A percentile compares a stretch with the other conserved stretches of the same genome.
These are phyloP conservation scores for Eutrema yunnanense DNA, from an alignment of 345 rosid genomes.

Conservation along the genomic window DNA sequence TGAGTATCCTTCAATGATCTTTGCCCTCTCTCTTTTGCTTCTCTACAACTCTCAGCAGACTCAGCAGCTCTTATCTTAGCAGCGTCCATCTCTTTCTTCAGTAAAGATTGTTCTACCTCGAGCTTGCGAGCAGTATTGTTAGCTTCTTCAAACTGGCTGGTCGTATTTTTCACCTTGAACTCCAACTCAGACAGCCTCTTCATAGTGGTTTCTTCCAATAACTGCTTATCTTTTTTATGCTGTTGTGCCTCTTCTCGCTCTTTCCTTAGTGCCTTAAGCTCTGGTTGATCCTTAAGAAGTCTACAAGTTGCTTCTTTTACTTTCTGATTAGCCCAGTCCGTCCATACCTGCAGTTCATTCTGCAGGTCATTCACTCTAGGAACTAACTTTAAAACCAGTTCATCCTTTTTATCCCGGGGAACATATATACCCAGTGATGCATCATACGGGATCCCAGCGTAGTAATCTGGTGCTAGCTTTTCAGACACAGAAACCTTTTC, in stretches of 20 bases:
- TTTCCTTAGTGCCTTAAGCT: slow-evolving; percentile 76
- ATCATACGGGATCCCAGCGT: slow-evolving; percentile 46
- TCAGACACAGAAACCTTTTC: slow-evolving; percentile 30
- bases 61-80: slow-evolving; percentile 64
- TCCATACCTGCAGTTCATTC: slow-evolving; percentile 86
- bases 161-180: slow-evolving; percentile 61
- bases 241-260: slow-evolving; percentile 78
- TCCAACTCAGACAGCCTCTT: slow-evolving; percentile 90
- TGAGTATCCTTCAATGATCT: slow-evolving; percentile 53
- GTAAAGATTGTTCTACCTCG: slow-evolving; percentile 62
- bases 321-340: slow-evolving; percentile 95
- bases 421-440: slow-evolving; percentile 35
- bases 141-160: slow-evolving; percentile 78
- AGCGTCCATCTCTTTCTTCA: slow-evolving; percentile 75
- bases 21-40: slow-evolving; percentile 72
- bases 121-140: slow-evolving; percentile 69
- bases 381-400: slow-evolving; percentile 27
- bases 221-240: slow-evolving; percentile 68
- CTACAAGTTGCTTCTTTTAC: slow-evolving; percentile 95
- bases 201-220: slow-evolving; percentile 73
- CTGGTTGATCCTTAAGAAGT: slow-evolving; percentile 68
- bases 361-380: slow-evolving; percentile 26
- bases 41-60: slow-evolving; percentile 74
- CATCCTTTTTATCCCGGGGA: slow-evolving; percentile 31
- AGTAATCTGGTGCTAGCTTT: slow-evolving; percentile 31